These are phyloP conservation scores for Verticillium nubilum DNA, from an alignment of 2,329 filamentous ascomycete species.

Conservation along the genomic window DNA sequence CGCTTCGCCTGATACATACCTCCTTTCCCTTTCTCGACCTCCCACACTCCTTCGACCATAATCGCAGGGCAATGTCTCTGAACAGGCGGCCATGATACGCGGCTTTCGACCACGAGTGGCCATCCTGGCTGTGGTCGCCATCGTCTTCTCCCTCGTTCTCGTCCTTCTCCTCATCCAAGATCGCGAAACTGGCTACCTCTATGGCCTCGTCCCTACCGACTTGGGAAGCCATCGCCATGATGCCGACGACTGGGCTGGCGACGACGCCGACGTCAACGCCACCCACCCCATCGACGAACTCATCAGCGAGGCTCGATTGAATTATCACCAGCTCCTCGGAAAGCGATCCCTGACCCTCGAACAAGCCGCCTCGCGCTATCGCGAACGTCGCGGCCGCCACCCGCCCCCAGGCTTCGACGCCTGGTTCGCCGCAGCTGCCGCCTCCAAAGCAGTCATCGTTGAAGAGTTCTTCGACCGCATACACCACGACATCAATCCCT, in stretches of 20 bases:
- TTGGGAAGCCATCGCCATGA: neutral
- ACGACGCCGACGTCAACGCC: slow-evolving; percentile 4
- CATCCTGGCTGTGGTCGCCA: neutral
- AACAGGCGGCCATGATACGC: neutral
- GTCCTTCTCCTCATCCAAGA: neutral
- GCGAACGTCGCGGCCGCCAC: slow-evolving; percentile 49
- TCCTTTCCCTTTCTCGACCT: neutral
- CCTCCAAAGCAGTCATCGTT: slow-evolving; percentile 47
- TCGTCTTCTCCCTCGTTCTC: neutral
- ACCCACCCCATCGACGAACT: slow-evolving; percentile 45
- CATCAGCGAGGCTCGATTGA: slow-evolving; percentile 36
- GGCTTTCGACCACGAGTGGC: neutral
- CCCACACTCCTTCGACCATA: neutral
- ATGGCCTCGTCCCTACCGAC: neutral
- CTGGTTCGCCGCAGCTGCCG: slow-evolving; percentile 51
- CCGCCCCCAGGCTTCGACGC: slow-evolving; percentile 57
- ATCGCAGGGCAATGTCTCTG: neutral
- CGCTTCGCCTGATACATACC: neutral
- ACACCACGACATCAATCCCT: slow-evolving; percentile 55
- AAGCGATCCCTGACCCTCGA: slow-evolving; percentile 41
- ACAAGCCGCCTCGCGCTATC: slow-evolving; percentile 49
- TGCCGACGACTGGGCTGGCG: neutral
- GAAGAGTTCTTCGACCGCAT: slow-evolving; percentile 61
- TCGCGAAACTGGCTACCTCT: neutral
- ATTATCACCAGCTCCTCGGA: slow-evolving; percentile 33